Evolutionary conservation across 2,329 filamentous ascomycete genomes (phyloP).

Genomic region (Fusarium torreyae): DNA sequence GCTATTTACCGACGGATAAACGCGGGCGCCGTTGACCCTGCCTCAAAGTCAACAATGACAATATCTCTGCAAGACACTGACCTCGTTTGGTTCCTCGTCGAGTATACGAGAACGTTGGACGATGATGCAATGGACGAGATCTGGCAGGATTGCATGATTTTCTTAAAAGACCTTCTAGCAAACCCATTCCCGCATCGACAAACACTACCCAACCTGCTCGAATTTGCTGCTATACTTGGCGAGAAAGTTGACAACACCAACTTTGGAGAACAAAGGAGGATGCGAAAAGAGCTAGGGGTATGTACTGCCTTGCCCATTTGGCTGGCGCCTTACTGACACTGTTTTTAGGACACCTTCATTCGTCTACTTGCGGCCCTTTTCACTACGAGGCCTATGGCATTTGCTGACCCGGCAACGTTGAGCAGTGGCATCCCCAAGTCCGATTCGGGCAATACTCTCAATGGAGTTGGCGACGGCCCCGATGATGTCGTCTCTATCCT

Average conservation of each 20-base stretch:
- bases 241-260: conserved; percentile 98
- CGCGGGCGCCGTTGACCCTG: conserved; percentile 81
- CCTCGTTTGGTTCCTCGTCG: conserved; percentile 88
- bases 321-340: conserved; percentile 48
- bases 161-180: conserved; percentile 88
- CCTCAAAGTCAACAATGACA: conserved; percentile 88
- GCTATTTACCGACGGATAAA: conserved; percentile 96
- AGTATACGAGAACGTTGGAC: conserved; percentile 90
- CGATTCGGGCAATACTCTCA: conserved; percentile 55
- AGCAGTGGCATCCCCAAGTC: conserved; percentile 55
- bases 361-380: conserved; percentile 93
- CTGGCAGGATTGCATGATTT: conserved; percentile 93
- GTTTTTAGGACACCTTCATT: conserved; percentile 83
- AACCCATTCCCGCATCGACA: conserved; percentile 97
- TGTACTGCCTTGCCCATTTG: conserved; percentile 15
- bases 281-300: conserved; percentile 91
- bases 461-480: conserved; percentile 64
- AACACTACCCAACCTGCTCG: conserved; percentile 85
- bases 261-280: conserved; percentile 93
- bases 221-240: conserved; percentile 90
- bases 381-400: conserved; percentile 85
- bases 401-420: conserved; percentile 68
- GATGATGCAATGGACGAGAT: conserved; percentile 99
- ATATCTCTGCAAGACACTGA: conserved; percentile 87
- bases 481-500: conserved; percentile 87